Evolutionary conservation across 352 stramenopile genomes (phyloP).

Genomic region (Stephanocyclus meneghinianus): DNA sequence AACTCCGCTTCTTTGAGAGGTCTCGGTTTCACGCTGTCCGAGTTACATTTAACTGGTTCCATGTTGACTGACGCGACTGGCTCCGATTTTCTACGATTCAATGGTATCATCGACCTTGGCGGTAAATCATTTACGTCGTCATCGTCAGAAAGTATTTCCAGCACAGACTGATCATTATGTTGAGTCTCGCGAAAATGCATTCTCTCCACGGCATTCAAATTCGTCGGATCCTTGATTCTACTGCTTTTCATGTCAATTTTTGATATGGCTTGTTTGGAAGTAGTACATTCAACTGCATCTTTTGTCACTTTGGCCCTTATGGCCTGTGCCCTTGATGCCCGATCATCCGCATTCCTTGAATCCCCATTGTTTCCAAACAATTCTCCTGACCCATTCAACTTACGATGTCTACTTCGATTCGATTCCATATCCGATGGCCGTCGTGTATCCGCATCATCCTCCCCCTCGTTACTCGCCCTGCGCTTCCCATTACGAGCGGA

Average conservation of each 20-base stretch:
- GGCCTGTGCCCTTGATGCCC: neutral
- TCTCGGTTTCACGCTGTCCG: slow-evolving; percentile 5
- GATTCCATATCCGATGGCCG: slow-evolving; percentile 34
- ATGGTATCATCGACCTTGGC: neutral
- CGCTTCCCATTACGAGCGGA: neutral
- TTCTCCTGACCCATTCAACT: neutral
- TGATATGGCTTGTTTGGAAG: neutral
- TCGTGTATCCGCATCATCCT: neutral
- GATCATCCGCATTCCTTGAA: neutral
- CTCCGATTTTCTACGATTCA: neutral
- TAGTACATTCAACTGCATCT: neutral
- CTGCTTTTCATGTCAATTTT: neutral
- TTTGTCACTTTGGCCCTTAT: neutral
- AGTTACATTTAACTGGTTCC: neutral
- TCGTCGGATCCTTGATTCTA: neutral
- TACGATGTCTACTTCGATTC: slow-evolving; percentile 29
- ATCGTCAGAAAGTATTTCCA: slow-evolving; percentile 8
- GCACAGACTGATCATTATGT: neutral
- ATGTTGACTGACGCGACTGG: neutral
- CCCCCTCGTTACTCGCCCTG: neutral
- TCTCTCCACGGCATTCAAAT: neutral
- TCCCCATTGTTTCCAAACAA: neutral
- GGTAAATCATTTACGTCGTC: slow-evolving; percentile 4
- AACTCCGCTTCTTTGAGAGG: neutral
- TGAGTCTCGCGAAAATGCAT: too few species aligned